Evolutionary conservation across 1,139 yeast species (phyloP).

Genomic region (Arxiozyma heterogenica): DNA sequence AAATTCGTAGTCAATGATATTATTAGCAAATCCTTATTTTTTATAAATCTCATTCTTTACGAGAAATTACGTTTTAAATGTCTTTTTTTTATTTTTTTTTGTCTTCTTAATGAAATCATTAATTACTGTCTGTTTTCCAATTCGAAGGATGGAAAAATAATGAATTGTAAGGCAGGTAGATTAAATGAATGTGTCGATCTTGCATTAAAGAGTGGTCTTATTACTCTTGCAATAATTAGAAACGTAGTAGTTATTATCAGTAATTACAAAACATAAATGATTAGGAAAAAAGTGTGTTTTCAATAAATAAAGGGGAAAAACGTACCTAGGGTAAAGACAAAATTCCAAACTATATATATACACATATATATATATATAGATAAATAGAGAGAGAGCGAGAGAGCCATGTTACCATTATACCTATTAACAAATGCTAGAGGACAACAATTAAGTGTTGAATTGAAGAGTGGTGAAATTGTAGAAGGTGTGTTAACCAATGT

Average conservation of each 20-base stretch:
- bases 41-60: neutral
- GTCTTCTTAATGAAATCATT: neutral
- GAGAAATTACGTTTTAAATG: neutral
- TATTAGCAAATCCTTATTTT: no score
- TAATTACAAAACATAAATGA: neutral
- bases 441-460: conserved; percentile 78
- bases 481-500: conserved; percentile 80
- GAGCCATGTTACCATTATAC: conserved; percentile 73
- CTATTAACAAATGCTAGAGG: conserved; percentile 86
- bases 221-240: no score
- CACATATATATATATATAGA: no score
- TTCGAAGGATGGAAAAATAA: neutral
- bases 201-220: neutral
- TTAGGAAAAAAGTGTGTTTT: neutral
- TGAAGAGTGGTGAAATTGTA: conserved; percentile 84
- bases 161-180: neutral
- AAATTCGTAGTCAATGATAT: neutral
- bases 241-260: no score
- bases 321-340: no score
- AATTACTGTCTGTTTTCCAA: neutral
- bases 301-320: neutral
- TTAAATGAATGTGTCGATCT: neutral
- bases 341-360: no score
- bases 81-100: no score
- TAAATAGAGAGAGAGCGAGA: neutral